Evolutionary conservation across 2,329 filamentous ascomycete species (phyloP).

Genomic region (Sclerotinia spermophila): DNA sequence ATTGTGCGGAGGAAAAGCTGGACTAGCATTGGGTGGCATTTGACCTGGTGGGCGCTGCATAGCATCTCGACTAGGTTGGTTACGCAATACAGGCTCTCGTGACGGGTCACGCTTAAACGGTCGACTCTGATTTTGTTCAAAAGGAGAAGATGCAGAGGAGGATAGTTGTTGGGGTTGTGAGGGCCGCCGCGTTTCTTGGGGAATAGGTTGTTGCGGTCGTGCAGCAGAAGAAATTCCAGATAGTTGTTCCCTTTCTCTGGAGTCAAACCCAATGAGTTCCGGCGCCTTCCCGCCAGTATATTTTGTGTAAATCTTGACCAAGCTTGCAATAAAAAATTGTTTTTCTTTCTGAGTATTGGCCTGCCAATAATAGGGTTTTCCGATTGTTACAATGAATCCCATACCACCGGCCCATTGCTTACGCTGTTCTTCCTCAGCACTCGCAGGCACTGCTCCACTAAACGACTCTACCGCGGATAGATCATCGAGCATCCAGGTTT

Average conservation of each 20-base stretch:
- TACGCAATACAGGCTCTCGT: conserved; percentile 29
- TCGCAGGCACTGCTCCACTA: conserved; percentile 57
- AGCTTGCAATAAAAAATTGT: conserved; percentile 94
- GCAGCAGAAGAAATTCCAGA: conserved; percentile 48
- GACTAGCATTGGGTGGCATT: conserved; percentile 16
- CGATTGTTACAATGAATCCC: conserved; percentile 83
- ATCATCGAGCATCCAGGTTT: conserved; percentile 97
- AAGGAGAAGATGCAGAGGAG: conserved; percentile 23
- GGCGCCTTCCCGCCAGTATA: conserved; percentile 86
- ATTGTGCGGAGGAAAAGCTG: conserved; percentile 30
- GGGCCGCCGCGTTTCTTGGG: conserved; percentile 24
- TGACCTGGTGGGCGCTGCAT: conserved; percentile 30
- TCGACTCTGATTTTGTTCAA: conserved; percentile 30
- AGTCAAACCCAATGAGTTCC: conserved; percentile 77
- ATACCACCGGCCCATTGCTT: conserved; percentile 75
- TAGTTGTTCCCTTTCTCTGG: conserved; percentile 72
- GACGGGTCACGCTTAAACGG: conserved; percentile 30
- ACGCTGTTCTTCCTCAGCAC: conserved; percentile 55
- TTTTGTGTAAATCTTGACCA: conserved; percentile 95
- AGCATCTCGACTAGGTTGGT: conserved; percentile 33
- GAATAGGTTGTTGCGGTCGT: conserved; percentile 23
- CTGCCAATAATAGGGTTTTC: conserved; percentile 97
- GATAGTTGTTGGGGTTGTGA: conserved; percentile 24
- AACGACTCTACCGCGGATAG: conserved; percentile 80
- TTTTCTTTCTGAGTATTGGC: conserved; percentile 93